Evolutionary conservation across 1,284 basidiomycete species (phyloP).

Genomic region (Puccinia coronata): DNA sequence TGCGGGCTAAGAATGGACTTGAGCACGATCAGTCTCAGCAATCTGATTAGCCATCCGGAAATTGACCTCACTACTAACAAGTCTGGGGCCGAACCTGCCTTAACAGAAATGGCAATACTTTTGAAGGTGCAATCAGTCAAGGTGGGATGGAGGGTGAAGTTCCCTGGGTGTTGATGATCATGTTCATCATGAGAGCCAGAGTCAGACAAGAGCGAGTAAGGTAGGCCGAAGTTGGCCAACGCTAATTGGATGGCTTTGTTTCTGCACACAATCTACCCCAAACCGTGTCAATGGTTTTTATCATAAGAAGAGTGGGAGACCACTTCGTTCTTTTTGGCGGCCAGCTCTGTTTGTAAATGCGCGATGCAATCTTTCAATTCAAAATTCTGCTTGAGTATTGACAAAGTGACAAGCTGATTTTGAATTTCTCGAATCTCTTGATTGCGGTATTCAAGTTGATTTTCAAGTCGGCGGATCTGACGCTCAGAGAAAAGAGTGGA

Average conservation of each 20-base stretch:
- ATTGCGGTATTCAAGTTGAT: conserved; percentile 38
- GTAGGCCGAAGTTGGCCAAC: conserved; percentile 39
- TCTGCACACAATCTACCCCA: not conserved
- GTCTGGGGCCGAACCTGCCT: not conserved
- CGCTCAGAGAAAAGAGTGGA: conserved; percentile 27
- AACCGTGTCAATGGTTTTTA: not conserved
- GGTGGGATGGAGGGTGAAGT: conserved; percentile 27
- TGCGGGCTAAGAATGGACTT: conserved; percentile 28
- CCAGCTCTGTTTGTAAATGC: conserved; percentile 62
- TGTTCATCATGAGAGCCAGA: not conserved
- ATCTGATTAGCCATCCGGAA: conserved; percentile 15
- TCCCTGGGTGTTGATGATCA: conserved; percentile 16
- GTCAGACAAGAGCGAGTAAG: conserved; percentile 2
- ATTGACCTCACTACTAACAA: not conserved
- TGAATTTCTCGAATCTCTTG: conserved; percentile 44
- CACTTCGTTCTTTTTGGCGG: conserved; percentile 57
- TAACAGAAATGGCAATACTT: conserved; percentile 25
- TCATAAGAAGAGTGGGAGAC: not conserved
- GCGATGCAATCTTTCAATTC: conserved; percentile 60
- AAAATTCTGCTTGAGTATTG: conserved; percentile 58
- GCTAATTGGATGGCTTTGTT: conserved; percentile 47
- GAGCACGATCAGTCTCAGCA: conserved; percentile 15
- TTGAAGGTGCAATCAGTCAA: conserved; percentile 32
- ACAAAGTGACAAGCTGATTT: conserved; percentile 57
- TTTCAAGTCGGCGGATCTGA: conserved; percentile 24